A percentile compares a stretch with the other conserved stretches of the same genome.
Conservation (phyloP, 176 grass and related monocot species). For the Rhynchospora tenuis region DNA sequence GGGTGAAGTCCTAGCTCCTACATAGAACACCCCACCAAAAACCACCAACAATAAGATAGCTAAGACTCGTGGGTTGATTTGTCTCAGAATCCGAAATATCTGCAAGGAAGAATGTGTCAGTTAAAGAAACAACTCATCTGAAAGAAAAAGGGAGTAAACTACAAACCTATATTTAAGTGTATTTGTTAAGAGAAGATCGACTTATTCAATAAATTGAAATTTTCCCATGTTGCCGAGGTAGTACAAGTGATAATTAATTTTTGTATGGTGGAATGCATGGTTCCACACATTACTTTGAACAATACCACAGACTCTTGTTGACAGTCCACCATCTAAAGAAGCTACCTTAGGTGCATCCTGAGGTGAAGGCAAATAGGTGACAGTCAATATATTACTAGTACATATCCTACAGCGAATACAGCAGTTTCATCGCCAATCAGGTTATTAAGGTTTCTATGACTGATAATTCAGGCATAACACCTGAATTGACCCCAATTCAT, state of each 20-base stretch:
- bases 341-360: not conserved
- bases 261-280: not conserved
- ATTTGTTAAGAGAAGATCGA: slow-evolving; percentile 6
- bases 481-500: not conserved
- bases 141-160: not conserved
- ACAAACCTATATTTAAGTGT: not conserved
- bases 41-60: slow-evolving; percentile 57
- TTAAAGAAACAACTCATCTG: slow-evolving; percentile 4
- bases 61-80: slow-evolving; percentile 80
- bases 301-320: not conserved
- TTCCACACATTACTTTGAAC: slow-evolving; percentile 6
- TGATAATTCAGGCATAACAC: not conserved
- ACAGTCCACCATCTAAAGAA: not conserved
- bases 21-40: slow-evolving; percentile 70
- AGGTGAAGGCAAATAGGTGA: not conserved
- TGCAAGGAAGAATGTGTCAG: slow-evolving; percentile 31
- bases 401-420: not conserved
- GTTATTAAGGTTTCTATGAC: not conserved
- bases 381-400: not conserved
- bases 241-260: not conserved
- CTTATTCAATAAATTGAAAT: slow-evolving; percentile 1
- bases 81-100: slow-evolving; percentile 74
- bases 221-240: not conserved
- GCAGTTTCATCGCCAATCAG: not conserved
- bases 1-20: slow-evolving; percentile 87